Evolutionary conservation across 257 asterid species (phyloP), one percentile per base, ranked within the genome.

Genomic region (Mitragyna speciosa): DNA sequence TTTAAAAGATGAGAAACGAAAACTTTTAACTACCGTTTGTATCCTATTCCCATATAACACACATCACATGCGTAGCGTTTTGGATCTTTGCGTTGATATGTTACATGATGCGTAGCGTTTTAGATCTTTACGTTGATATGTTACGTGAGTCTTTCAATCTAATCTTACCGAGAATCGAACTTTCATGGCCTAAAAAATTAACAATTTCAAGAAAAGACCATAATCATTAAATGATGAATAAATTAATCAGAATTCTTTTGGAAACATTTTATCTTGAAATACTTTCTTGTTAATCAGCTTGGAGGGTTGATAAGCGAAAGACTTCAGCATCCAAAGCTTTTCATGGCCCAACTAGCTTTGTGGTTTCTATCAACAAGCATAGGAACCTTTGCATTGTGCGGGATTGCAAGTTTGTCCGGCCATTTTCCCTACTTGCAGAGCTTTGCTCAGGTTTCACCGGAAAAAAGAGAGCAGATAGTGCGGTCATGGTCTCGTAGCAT

Each of bases 381-480:
- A 1, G 98, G 97, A n/a, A 93, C 97, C 0, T 83, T 91, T 20
- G 56, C 88, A 2, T 64, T 92, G 10, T 86, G 98, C 79, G 98
- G 97, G 36, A 73, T 77, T n/a, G 80, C 83, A 64, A 86, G 95
- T 43, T 67, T 93, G 79, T 87, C 94, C 2, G 14, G 48, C 30
- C 54, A 84, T 0, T 93, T 88, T 39, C 98, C 98, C 22, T 91
- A 86, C 52, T 73, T 92, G 47, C 89, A 71, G 79, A 92, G 76
- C 39, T 93, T 93, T 31, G 89, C 98, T 0, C 59, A 51, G 36
- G 14, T 93, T 31, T 68, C 91, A 2, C 80, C 19, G 1, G 33
- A 82, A 7, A 75, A 84, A 45, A 90, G 98, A 77, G 82, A 78
- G 33, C 76, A 86, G 63, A 88, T 90, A 49, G n/a, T 92, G 76